Conservation (phyloP, 2,329 filamentous ascomycete genomes). For the Fusarium clavum region DNA sequence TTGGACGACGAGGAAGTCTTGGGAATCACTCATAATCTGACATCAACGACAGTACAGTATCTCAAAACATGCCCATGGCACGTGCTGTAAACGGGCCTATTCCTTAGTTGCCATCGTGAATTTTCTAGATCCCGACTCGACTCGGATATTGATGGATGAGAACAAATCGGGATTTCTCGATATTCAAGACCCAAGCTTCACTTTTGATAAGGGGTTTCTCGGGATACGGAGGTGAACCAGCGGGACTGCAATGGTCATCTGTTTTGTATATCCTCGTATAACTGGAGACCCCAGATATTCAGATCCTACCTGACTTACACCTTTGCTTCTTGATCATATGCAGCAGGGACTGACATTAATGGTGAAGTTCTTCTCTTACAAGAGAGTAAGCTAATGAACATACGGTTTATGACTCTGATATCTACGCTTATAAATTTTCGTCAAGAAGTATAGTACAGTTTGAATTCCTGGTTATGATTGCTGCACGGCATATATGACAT, state of each 20-base stretch:
- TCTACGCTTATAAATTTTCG: neutral
- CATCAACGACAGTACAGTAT: neutral
- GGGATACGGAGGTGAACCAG: conserved; percentile 4
- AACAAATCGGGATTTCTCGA: conserved; percentile 22
- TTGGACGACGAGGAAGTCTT: neutral
- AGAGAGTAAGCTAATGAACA: neutral
- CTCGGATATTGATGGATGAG: conserved; percentile 5
- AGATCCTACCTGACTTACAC: conserved; percentile 13
- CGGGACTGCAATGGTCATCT: conserved; percentile 8
- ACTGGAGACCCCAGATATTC: neutral
- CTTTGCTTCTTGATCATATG: conserved; percentile 5
- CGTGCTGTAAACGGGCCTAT: conserved; percentile 28
- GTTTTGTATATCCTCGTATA: conserved; percentile 1
- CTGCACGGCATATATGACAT: neutral
- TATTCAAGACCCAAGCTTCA: neutral
- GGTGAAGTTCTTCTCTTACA: neutral
- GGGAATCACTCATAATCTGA: conserved; percentile 17
- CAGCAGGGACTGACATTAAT: neutral
- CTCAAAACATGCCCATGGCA: neutral
- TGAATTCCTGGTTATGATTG: neutral
- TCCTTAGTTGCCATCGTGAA: neutral
- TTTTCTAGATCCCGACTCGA: conserved; percentile 5
- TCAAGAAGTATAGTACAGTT: neutral
- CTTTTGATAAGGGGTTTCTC: neutral
- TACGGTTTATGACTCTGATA: neutral